These are phyloP conservation scores for Trypanosoma mega DNA, from an alignment of 208 protist genomes.

Conservation along the genomic window DNA sequence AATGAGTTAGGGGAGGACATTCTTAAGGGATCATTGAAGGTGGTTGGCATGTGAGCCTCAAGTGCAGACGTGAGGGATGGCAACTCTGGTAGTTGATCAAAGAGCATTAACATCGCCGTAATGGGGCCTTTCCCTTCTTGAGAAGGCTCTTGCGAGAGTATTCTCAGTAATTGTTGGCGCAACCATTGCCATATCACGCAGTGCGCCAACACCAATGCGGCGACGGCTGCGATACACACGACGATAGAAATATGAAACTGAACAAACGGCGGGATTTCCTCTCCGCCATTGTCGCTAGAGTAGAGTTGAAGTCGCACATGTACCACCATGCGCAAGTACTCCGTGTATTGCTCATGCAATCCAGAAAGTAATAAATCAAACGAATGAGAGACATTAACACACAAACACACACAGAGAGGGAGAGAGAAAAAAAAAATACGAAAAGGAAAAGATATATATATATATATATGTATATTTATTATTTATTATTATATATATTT, in stretches of 20 bases:
- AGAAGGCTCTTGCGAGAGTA: too few relatives aligned
- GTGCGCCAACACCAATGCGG: not conserved
- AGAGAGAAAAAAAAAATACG: constrained; percentile 8
- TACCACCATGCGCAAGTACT: not conserved
- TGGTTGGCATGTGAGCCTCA: not conserved
- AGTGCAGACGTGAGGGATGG: not conserved
- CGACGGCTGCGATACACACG: not conserved
- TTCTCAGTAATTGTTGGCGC: too few relatives aligned
- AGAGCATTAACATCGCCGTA: constrained; percentile 8
- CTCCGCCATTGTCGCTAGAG: not conserved
- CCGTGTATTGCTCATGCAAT: not conserved
- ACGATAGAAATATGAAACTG: not conserved
- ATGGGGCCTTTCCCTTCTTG: too few relatives aligned
- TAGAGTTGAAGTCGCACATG: not conserved
- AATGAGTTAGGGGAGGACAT: too few relatives aligned
- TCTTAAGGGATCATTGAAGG: too few relatives aligned
- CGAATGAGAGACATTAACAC: not conserved
- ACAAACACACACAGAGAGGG: not conserved
- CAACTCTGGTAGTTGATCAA: not conserved
- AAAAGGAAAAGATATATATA: not conserved
- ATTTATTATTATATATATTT: too few relatives aligned
- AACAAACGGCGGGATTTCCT: not conserved
- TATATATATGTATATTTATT: too few relatives aligned
- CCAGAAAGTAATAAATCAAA: not conserved
- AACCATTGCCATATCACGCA: too few relatives aligned